These are phyloP conservation scores for Pichia cephalocereana DNA, from an alignment of 805 yeast genomes.

Conservation along the genomic window DNA sequence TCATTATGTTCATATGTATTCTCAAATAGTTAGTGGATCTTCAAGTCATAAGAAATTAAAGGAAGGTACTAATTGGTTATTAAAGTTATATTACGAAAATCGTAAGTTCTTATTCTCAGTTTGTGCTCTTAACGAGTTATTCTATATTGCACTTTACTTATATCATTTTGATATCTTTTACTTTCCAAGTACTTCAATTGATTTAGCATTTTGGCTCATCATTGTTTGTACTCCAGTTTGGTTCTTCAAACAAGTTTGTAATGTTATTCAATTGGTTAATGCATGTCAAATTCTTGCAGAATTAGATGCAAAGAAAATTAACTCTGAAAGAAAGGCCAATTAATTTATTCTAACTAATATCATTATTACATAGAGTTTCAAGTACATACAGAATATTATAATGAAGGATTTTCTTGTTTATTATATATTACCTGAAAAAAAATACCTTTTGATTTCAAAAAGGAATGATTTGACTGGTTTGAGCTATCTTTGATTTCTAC, in stretches of 20 bases:
- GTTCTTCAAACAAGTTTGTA: conserved; percentile 83
- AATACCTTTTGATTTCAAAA: too few species aligned
- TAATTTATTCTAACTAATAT: neutral
- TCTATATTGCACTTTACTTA: conserved; percentile 83
- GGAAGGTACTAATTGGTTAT: conserved; percentile 57
- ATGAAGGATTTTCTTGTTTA: too few species aligned
- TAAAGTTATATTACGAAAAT: conserved; percentile 82
- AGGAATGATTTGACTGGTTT: too few species aligned
- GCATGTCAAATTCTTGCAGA: conserved; percentile 79
- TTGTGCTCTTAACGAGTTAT: conserved; percentile 89
- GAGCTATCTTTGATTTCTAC: too few species aligned
- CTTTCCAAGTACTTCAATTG: conserved; percentile 30
- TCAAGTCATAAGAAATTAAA: conserved; percentile 77
- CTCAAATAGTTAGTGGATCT: conserved; percentile 73
- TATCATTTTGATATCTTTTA: conserved; percentile 47
- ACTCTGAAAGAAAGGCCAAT: conserved; percentile 5
- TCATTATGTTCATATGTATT: conserved; percentile 98
- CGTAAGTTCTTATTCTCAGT: conserved; percentile 74
- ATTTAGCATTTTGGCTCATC: conserved; percentile 28
- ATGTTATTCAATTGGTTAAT: conserved; percentile 76
- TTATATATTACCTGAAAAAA: too few species aligned
- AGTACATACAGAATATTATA: too few species aligned
- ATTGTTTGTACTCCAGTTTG: conserved; percentile 73
- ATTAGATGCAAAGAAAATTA: conserved; percentile 50
- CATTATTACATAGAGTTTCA: neutral